A percentile compares a stretch with the other conserved stretches of the same genome.
These are phyloP conservation scores for Chloranthus sessilifolius DNA, from an alignment of 164 flowering plant species.

Conservation along the genomic window DNA sequence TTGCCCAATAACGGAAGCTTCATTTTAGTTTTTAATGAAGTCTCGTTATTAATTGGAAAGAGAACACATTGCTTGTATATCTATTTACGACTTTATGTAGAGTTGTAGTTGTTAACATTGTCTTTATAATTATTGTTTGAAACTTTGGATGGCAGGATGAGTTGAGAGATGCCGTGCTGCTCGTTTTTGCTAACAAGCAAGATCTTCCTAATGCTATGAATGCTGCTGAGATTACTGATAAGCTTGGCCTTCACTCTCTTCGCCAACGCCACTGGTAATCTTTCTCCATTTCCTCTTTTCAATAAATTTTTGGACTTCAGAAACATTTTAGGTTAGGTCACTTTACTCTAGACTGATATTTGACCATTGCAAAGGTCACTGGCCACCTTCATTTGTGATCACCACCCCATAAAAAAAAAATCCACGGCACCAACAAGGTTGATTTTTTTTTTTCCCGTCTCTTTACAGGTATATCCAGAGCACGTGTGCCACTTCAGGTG, in stretches of 20 bases:
- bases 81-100: no score
- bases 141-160: slow-evolving; percentile 42
- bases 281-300: neutral
- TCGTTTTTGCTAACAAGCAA: slow-evolving; percentile 88
- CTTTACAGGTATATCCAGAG: slow-evolving; percentile 70
- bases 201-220: slow-evolving; percentile 92
- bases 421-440: no score
- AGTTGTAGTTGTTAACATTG: neutral
- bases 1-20: no score
- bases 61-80: no score
- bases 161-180: slow-evolving; percentile 72
- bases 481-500: slow-evolving; percentile 79
- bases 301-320: no score
- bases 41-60: no score
- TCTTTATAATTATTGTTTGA: neutral
- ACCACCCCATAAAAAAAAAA: no score
- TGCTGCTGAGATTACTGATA: slow-evolving; percentile 85
- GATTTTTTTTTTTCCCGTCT: neutral
- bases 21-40: no score
- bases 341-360: no score
- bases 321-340: no score
- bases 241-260: slow-evolving; percentile 79
- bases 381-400: no score
- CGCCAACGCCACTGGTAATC: slow-evolving; percentile 74
- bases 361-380: no score